Conservation (phyloP, 176 grass and related monocot genomes). For the sorghum (Sorghum bicolor) region DNA sequence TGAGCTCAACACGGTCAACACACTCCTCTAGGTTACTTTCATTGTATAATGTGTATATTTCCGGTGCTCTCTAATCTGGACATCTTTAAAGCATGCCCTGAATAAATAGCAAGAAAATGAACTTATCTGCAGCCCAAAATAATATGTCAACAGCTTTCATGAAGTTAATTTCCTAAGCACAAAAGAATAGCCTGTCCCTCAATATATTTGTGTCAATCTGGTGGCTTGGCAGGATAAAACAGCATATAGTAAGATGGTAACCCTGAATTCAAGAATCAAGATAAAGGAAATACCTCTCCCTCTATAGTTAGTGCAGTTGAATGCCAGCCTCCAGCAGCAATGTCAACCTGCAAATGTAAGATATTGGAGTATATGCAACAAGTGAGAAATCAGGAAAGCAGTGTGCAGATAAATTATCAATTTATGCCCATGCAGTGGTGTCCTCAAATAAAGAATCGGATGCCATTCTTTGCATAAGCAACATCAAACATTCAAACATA, state of each 20-base stretch:
- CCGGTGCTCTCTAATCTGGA: background rate
- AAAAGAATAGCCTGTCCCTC: background rate
- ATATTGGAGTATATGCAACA: conserved; percentile 33
- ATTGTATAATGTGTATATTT: background rate
- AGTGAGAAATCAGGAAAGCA: conserved; percentile 7
- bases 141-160: background rate
- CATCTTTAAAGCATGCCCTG: background rate
- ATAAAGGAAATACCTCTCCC: conserved; percentile 66
- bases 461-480: background rate
- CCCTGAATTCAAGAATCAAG: conserved; percentile 6
- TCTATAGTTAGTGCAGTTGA: conserved; percentile 79
- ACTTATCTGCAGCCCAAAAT: background rate
- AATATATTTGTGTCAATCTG: background rate
- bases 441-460: background rate
- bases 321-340: conserved; percentile 98
- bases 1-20: background rate
- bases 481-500: background rate
- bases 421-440: conserved; percentile 2
- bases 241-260: conserved; percentile 21
- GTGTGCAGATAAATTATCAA: conserved; percentile 10
- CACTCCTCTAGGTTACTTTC: conserved; percentile 1
- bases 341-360: conserved; percentile 68
- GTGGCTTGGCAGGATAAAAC: background rate
- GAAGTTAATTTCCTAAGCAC: background rate
- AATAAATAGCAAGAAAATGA: conserved; percentile 16